These are phyloP conservation scores for Pichia inconspicua DNA, from an alignment of 1,139 yeast species.

Conservation along the genomic window DNA sequence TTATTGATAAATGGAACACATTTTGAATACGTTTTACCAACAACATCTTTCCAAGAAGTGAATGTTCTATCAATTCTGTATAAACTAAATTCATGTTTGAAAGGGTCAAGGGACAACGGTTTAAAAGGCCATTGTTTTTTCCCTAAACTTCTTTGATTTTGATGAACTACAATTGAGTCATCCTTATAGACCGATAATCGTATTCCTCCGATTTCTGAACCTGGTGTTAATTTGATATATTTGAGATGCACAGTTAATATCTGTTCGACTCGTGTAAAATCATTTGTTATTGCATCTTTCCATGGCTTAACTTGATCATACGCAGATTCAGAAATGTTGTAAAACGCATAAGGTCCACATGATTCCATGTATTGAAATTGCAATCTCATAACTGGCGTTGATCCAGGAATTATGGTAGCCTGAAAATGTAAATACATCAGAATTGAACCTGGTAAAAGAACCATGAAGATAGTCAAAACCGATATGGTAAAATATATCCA, in stretches of 20 bases:
- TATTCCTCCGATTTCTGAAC: constrained; percentile 10
- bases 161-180: constrained; percentile 2
- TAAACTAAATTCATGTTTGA: constrained; percentile 3
- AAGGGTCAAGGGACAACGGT: constrained; percentile 2
- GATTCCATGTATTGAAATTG: constrained; percentile 9
- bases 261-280: constrained; percentile 13
- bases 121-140: constrained; percentile 11
- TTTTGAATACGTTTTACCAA: constrained; percentile 10
- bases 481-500: constrained; percentile 8
- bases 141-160: not conserved
- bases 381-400: constrained; percentile 7
- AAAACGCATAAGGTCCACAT: constrained; percentile 11
- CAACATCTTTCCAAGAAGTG: constrained; percentile 8
- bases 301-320: constrained; percentile 6
- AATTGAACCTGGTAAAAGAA: constrained; percentile 14
- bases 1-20: constrained; percentile 8
- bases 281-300: constrained; percentile 9
- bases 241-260: constrained; percentile 10
- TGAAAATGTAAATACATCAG: constrained; percentile 13
- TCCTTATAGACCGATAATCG: constrained; percentile 6
- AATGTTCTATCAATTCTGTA: constrained; percentile 5
- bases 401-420: constrained; percentile 9
- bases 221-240: constrained; percentile 10
- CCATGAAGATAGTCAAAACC: constrained; percentile 4
- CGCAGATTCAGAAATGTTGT: constrained; percentile 8